Base-by-base conservation (phyloP, 2,329 filamentous ascomycete genomes). In the Clarireedia sp. region DNA sequence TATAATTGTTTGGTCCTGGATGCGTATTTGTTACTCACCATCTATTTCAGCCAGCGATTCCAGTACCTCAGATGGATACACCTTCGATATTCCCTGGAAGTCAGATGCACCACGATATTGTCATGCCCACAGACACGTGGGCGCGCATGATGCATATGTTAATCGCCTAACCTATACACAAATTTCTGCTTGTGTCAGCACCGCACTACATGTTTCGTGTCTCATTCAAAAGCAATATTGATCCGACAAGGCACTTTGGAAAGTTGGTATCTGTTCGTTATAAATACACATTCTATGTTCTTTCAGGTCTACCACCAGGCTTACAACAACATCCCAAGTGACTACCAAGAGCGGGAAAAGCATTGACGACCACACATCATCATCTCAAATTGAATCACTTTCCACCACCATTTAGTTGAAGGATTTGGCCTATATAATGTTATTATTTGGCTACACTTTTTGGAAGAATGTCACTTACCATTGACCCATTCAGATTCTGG, bases 401-500 rank as follows among this genome's bases (percentile, higher is more conserved):
- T 23, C 56, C 52, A 41, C 57, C 57, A 48, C 57, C 57, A 19
- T 50, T 56, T 10, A 58, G 54, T 16, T 51, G 48, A 3, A 58
- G 37, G 10, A 58, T 50, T 49, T 58, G 57, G 21, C 57, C 57
- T 58, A 26, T 12, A 9, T 17, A 19, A 48, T n/a, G 21, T 51
- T 36, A 54, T 40, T 29, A n/a, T 40, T 17, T 37, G 3, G 10
- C 47, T 17, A 19, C 16, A 26, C 16, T 8, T 2, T 4, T 29
- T 10, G n/a, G 23, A 14, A 9, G 36, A 40, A 9, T 14, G 41
- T 33, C 26, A 4, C 54, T 54, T 49, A 59, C 60, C 62, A 53
- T 61, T 63, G 16, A 63, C 60, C 62, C 60, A 63, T 44, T 83
- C 74, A 69, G 80, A 68, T 69, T 82, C 71, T 73, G 83, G 71